Evolutionary conservation across 2,329 filamentous ascomycete species (phyloP), one percentile per base, ranked within the genome.

Genomic region (Epicoccum nigrum): DNA sequence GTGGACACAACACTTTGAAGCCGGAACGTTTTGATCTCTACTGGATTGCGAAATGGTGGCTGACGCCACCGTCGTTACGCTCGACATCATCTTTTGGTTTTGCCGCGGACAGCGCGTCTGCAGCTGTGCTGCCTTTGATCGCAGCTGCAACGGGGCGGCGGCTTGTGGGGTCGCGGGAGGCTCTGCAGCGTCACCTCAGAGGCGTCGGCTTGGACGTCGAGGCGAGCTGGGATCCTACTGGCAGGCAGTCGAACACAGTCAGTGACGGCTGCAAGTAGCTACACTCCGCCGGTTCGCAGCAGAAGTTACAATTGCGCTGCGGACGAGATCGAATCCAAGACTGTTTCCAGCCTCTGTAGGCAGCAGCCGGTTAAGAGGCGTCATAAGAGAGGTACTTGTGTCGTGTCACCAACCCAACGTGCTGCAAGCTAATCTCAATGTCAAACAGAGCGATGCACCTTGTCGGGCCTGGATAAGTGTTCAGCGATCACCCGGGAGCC

Each of bases 401-500:
- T 58, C 59, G 70, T 72, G 68, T 68, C 63, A 54, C 71, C 48
- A 44, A 23, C 56, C 63, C 61, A 67, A 64, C 56, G 56, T 62
- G 48, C 58, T 65, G 63, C 64, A 67, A 60, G 59, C 60, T 63
- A 63, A 64, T 54, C 59, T 56, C 58, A 50, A 64, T 52, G 60
- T 65, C 68, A 68, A 69, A 66, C 49, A 58, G 58, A 60, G 45
- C 54, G 52, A 56, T 45, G 54, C 54, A 58, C 59, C 43, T 60
- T 49, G 51, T 55, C 47, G 37, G 45, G 53, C 38, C 50, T 56
- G 43, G 45, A 43, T 31, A 45, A 39, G 40, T 47, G 35, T 45
- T 32, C 53, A 55, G 58, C 46, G 53, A 44, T 42, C 34, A 45
- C 40, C 53, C 50, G 49, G 33, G 45, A 34, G 46, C 43, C 43